Base-by-base conservation (phyloP, 306 rosid genomes). In the Rosa rugosa region DNA sequence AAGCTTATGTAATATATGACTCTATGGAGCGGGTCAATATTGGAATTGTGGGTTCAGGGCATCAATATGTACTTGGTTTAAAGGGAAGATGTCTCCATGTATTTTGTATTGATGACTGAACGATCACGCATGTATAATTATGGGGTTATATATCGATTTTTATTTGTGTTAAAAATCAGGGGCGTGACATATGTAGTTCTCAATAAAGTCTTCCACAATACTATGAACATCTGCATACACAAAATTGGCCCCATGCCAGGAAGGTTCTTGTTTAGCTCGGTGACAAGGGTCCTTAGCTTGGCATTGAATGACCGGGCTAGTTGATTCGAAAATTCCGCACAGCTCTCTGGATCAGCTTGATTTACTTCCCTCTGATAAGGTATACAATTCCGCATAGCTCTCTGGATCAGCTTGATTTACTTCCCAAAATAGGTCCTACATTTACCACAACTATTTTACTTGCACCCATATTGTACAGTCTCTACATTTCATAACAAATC, bases 361-460 rank as follows among this genome's bases (percentile, higher is more conserved):
- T 90, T 83, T 78, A 68, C 5, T 49, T 91, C 98, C 73, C 98
- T n/a, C n/a, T n/a, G n/a, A n/a, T n/a, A n/a, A n/a, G n/a, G n/a
- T n/a, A n/a, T n/a, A n/a, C n/a, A 84, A 77, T 74, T 56, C 65
- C 1, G 74, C 86, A 66, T 96, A 90, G 51, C 31, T 64, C 51
- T 83, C 83, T 56, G 88, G 92, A 54, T 86, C 84, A 62, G 4
- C n/a, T 51, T 8, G 91, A 75, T 90, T 83, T 78, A 68, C 5
- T 49, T 91, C 98, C 73, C 98, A 97, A 97, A 50, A 90, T 87
- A 14, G 97, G 93, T 72, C 97, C 97, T 57, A 93, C 90, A 77
- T 93, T 90, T 47, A 80, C 80, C 83, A 91, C 95, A 45, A 90
- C 74, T 41, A 91, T 47, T 77, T 82, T 91, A 74, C 91, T 87